Evolutionary conservation across 2,329 filamentous ascomycete species (phyloP).

Genomic region (Diaporthe citriasiana): DNA sequence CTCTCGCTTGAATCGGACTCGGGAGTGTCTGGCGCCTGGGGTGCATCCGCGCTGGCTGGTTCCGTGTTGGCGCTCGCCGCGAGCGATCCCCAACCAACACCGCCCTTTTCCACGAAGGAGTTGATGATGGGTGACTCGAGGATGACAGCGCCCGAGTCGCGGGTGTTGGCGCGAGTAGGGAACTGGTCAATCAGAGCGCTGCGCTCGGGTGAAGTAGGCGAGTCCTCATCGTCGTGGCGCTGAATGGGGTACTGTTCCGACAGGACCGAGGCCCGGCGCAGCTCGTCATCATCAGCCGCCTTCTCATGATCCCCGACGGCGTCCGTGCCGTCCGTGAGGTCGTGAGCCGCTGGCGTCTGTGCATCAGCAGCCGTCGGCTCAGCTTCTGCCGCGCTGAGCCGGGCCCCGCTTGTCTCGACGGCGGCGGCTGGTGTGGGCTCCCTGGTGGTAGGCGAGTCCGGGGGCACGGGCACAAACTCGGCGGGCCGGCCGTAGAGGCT

Average conservation of each 20-base stretch:
- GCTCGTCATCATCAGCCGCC: background rate
- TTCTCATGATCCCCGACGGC: background rate
- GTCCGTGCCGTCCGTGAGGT: background rate
- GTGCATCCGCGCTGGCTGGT: background rate
- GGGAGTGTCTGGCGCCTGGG: background rate
- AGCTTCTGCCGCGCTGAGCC: background rate
- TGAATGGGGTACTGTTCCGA: slow-evolving; percentile 7
- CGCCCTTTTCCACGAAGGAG: slow-evolving; percentile 15
- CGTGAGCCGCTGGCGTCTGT: background rate
- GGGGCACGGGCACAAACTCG: background rate
- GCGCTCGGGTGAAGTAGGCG: background rate
- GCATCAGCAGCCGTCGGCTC: slow-evolving; percentile 3
- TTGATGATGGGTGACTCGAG: slow-evolving; percentile 29
- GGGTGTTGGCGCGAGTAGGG: background rate
- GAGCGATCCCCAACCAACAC: slow-evolving; percentile 16
- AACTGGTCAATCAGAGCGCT: background rate
- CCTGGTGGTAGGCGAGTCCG: slow-evolving; percentile 5
- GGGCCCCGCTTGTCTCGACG: slow-evolving; percentile 8
- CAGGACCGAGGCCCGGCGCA: background rate
- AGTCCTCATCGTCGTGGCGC: slow-evolving; percentile 19
- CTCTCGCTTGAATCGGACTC: background rate
- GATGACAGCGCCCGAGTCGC: slow-evolving; percentile 32
- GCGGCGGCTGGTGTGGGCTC: slow-evolving; percentile 1
- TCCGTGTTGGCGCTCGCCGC: background rate
- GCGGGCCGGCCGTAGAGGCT: slow-evolving; percentile 35